These are phyloP conservation scores for Neodidymelliopsis sp. DNA, from an alignment of 2,329 filamentous ascomycete genomes.

Conservation along the genomic window DNA sequence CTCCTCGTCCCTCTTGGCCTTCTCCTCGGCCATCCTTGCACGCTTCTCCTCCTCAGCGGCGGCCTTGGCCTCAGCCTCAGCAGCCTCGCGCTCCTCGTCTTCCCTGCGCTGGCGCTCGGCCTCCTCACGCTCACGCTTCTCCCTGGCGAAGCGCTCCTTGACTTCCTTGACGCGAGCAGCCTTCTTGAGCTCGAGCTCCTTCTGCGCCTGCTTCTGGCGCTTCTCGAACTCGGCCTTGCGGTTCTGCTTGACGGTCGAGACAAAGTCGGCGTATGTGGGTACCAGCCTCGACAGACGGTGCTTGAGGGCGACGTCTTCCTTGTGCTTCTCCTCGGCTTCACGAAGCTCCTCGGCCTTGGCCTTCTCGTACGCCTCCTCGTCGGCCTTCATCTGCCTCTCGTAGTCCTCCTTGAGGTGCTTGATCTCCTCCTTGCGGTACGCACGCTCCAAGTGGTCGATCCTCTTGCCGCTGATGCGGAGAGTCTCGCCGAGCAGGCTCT, in stretches of 20 bases:
- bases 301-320: conserved; percentile 91
- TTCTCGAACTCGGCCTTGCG: conserved; percentile 96
- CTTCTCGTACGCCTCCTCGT: conserved; percentile 81
- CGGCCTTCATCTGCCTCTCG: conserved; percentile 78
- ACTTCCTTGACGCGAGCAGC: conserved; percentile 85
- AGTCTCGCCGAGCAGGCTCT: conserved; percentile 92
- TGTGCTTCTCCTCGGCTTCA: conserved; percentile 87
- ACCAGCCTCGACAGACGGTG: conserved; percentile 87
- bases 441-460: conserved; percentile 95
- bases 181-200: conserved; percentile 92
- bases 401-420: conserved; percentile 92
- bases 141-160: conserved; percentile 80
- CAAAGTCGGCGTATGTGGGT: conserved; percentile 83
- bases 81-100: conserved; percentile 81
- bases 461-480: conserved; percentile 92
- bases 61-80: conserved; percentile 86
- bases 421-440: conserved; percentile 92
- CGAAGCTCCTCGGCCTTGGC: conserved; percentile 78
- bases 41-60: conserved; percentile 81
- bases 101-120: conserved; percentile 79
- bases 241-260: conserved; percentile 80
- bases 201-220: conserved; percentile 87
- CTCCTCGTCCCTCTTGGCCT: conserved; percentile 65
- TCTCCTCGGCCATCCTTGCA: conserved; percentile 76
- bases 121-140: conserved; percentile 86